phyloP scores from a whole-genome alignment of 1,284 basidiomycete species.

The Cutaneotrichosporon sp. region DNA sequence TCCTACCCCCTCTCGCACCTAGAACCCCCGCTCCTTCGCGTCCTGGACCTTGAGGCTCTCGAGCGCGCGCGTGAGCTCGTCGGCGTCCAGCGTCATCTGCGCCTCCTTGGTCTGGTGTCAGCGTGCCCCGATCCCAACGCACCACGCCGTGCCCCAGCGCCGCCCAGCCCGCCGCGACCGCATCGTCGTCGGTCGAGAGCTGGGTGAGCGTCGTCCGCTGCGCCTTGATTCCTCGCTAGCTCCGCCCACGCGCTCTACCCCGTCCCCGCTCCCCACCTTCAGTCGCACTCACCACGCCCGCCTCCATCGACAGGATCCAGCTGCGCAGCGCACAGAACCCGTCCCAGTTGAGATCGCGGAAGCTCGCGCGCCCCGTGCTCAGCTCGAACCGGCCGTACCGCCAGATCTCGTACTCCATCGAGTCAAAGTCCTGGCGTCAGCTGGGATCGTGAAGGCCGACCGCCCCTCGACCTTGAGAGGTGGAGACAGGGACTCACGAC shows the following conservation, averaged over 20 bases:
- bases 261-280: not conserved
- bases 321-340: conserved; percentile 15
- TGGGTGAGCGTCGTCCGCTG: not conserved
- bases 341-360: conserved; percentile 18
- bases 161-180: not conserved
- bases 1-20: not conserved
- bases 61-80: conserved; percentile 4
- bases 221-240: not conserved
- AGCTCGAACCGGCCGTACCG: conserved; percentile 11
- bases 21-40: not conserved
- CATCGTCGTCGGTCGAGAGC: conserved; percentile 1
- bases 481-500: conserved; percentile 12
- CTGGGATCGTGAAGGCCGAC: not conserved
- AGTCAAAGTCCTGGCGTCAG: conserved; percentile 18
- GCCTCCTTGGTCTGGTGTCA: conserved; percentile 2
- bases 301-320: conserved; percentile 15
- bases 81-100: not conserved
- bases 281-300: not conserved
- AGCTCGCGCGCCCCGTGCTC: conserved; percentile 15
- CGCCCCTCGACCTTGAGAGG: too few relatives aligned
- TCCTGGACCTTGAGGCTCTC: conserved; percentile 5
- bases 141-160: conserved; percentile 2
- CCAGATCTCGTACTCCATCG: conserved; percentile 21
- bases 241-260: not conserved
- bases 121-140: not conserved